These are phyloP conservation scores for Paxillus ammoniavirescens DNA, from an alignment of 768 basidiomycete genomes.

Conservation along the genomic window DNA sequence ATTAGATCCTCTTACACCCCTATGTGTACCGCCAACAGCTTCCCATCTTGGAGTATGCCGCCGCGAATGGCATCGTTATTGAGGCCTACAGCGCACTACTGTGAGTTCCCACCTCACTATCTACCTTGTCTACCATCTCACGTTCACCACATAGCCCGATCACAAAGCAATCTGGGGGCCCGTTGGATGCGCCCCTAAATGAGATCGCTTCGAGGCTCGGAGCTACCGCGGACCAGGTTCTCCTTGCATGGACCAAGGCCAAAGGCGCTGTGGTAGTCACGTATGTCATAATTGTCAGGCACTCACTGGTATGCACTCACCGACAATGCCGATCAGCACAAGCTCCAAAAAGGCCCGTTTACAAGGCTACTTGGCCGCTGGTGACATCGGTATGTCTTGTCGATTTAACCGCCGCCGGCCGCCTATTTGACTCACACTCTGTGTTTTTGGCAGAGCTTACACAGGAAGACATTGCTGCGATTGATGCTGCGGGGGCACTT, in stretches of 20 bases:
- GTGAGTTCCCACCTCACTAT: constrained; percentile 33
- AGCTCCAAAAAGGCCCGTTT: constrained; percentile 67
- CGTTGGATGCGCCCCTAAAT: constrained; percentile 58
- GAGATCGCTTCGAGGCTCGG: constrained; percentile 50
- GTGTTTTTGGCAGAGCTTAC: constrained; percentile 41
- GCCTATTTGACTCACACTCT: neutral
- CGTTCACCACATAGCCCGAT: constrained; percentile 46
- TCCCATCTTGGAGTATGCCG: constrained; percentile 56
- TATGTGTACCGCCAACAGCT: constrained; percentile 59
- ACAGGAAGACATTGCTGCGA: constrained; percentile 47
- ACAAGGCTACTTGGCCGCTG: constrained; percentile 65
- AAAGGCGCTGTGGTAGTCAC: constrained; percentile 68
- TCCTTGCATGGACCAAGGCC: constrained; percentile 69
- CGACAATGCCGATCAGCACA: constrained; percentile 36
- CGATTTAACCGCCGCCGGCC: neutral
- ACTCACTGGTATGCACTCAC: neutral
- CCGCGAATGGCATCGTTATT: constrained; percentile 57
- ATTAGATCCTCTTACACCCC: constrained; percentile 68
- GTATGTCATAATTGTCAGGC: constrained; percentile 31
- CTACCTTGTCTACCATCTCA: neutral
- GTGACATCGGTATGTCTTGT: constrained; percentile 49
- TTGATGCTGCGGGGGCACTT: constrained; percentile 54
- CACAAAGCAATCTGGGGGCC: constrained; percentile 57
- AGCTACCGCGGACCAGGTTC: constrained; percentile 60
- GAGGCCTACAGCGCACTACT: constrained; percentile 72